Percentiles rank a stretch among this genome's conserved stretches.
phyloP scores from a whole-genome alignment of 208 protist species.

The Crithidia expoeki region DNA sequence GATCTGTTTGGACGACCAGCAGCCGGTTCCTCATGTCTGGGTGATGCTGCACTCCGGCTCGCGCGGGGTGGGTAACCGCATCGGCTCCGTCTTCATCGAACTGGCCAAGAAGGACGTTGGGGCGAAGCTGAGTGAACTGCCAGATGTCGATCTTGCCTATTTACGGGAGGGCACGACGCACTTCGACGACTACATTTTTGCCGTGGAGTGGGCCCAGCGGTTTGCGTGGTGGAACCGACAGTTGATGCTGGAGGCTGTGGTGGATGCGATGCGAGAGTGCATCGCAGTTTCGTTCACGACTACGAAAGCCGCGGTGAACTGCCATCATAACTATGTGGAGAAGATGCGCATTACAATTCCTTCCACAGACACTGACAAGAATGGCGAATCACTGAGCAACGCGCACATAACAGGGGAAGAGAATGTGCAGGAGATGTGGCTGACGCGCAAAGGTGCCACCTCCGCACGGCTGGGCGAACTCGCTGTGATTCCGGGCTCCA shows the following conservation, averaged over 20 bases:
- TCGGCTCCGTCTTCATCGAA: slow-evolving; percentile 83
- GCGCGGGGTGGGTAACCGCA: slow-evolving; percentile 89
- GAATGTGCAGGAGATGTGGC: slow-evolving; percentile 60
- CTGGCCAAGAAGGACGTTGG: slow-evolving; percentile 85
- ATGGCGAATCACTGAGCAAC: slow-evolving; percentile 9
- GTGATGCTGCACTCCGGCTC: slow-evolving; percentile 93
- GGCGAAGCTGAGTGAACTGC: slow-evolving; percentile 47
- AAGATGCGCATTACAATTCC: slow-evolving; percentile 10
- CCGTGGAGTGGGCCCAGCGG: slow-evolving; percentile 84
- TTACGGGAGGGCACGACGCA: slow-evolving; percentile 72
- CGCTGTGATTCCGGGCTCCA: slow-evolving; percentile 90
- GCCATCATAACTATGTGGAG: slow-evolving; percentile 93
- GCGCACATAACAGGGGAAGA: neutral
- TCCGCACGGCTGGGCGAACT: slow-evolving; percentile 71
- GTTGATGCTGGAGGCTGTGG: slow-evolving; percentile 80
- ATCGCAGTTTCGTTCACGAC: slow-evolving; percentile 49
- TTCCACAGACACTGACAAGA: neutral
- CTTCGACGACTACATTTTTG: slow-evolving; percentile 86
- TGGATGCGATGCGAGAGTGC: slow-evolving; percentile 56
- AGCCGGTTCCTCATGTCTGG: slow-evolving; percentile 57
- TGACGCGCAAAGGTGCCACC: slow-evolving; percentile 90
- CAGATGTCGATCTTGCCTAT: slow-evolving; percentile 79
- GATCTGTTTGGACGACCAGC: slow-evolving; percentile 79
- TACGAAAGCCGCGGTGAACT: slow-evolving; percentile 76
- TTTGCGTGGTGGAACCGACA: slow-evolving; percentile 82